These are phyloP conservation scores for Cryphonectria nitschkei DNA, from an alignment of 2,329 filamentous ascomycete genomes.

Conservation along the genomic window DNA sequence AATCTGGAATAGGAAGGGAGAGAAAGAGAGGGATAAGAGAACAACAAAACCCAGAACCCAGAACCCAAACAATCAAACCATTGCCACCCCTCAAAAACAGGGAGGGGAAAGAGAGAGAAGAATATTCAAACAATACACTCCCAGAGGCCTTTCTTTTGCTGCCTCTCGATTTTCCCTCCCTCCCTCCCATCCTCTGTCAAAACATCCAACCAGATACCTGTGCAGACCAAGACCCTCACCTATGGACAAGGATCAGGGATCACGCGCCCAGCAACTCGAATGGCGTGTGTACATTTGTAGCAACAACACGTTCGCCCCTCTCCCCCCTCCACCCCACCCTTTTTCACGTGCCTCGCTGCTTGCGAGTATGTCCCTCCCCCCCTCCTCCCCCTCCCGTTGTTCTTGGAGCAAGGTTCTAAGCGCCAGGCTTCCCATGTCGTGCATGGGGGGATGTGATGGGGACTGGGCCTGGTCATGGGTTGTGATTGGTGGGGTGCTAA, in stretches of 20 bases:
- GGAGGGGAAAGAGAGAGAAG: too few relatives aligned
- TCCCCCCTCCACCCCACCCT: too few relatives aligned
- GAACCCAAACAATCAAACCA: too few relatives aligned
- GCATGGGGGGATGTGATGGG: constrained; percentile 11
- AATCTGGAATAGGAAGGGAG: too few relatives aligned
- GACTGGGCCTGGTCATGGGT: not conserved
- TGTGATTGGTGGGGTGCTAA: constrained; percentile 16
- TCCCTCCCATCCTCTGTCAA: not conserved
- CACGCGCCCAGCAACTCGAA: not conserved
- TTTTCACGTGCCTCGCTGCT: not conserved
- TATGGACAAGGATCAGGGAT: constrained; percentile 25
- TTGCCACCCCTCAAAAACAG: not conserved
- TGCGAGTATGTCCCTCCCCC: not conserved
- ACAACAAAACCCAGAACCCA: too few relatives aligned
- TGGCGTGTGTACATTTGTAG: not conserved
- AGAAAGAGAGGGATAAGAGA: too few relatives aligned
- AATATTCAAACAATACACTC: too few relatives aligned
- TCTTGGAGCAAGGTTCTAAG: constrained; percentile 17
- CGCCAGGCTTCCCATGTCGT: constrained; percentile 29
- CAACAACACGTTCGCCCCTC: not conserved
- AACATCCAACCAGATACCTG: constrained; percentile 9
- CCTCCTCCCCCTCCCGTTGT: not conserved
- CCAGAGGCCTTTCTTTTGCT: not conserved
- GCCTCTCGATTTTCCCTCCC: not conserved
- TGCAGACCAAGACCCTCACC: not conserved